These are phyloP conservation scores for Alternaria gansuensis DNA, from an alignment of 2,329 filamentous ascomycete species.

Conservation along the genomic window DNA sequence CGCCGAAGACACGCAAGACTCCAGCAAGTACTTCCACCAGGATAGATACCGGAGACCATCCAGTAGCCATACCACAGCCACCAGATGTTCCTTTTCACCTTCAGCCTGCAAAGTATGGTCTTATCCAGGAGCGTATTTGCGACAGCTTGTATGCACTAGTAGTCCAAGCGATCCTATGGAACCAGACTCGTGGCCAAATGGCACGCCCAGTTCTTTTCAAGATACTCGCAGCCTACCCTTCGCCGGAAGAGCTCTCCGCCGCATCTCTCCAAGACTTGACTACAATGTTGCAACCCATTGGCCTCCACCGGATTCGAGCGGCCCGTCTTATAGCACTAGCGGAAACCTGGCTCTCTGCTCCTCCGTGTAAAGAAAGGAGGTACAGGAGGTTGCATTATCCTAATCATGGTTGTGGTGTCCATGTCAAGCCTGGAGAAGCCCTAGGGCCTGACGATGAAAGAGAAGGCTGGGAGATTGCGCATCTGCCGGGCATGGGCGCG, in stretches of 20 bases:
- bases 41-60: constrained; percentile 23
- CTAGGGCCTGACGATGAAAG: constrained; percentile 51
- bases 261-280: constrained; percentile 33
- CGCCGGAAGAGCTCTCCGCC: constrained; percentile 66
- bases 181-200: constrained; percentile 76
- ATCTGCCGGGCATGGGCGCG: constrained; percentile 75
- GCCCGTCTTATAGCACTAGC: constrained; percentile 75
- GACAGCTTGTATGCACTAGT: constrained; percentile 80
- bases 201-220: constrained; percentile 79
- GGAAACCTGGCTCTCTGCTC: constrained; percentile 69
- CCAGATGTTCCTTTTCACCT: constrained; percentile 36
- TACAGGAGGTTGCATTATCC: constrained; percentile 63
- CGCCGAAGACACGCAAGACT: constrained; percentile 14
- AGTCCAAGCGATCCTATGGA: constrained; percentile 84
- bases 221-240: constrained; percentile 74
- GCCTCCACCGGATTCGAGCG: constrained; percentile 61
- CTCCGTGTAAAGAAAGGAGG: constrained; percentile 67
- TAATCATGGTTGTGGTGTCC: constrained; percentile 30
- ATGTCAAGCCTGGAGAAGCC: constrained; percentile 57
- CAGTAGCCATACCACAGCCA: constrained; percentile 27
- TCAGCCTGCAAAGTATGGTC: constrained; percentile 66
- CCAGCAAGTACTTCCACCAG: constrained; percentile 10
- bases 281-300: constrained; percentile 36
- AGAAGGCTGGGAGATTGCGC: constrained; percentile 80
- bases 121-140: constrained; percentile 83